These are phyloP conservation scores for Cantharellus anzutake DNA, from an alignment of 768 basidiomycete species.

Conservation along the genomic window DNA sequence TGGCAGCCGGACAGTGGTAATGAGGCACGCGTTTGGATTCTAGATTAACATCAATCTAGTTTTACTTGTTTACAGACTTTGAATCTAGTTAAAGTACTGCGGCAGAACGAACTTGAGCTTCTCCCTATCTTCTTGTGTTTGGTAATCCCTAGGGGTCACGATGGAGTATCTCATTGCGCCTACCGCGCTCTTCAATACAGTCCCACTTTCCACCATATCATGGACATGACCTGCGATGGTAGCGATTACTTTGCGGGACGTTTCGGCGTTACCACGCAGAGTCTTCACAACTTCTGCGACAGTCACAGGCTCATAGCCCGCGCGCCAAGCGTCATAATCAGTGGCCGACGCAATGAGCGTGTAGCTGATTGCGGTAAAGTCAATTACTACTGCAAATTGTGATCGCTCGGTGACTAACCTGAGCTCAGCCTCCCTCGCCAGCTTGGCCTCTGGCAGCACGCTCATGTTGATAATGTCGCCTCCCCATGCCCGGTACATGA, in stretches of 20 bases:
- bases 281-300: conserved; percentile 83
- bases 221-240: conserved; percentile 54
- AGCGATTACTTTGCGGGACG: conserved; percentile 56
- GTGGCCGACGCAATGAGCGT: conserved; percentile 80
- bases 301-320: conserved; percentile 63
- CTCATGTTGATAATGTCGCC: conserved; percentile 96
- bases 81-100: conserved; percentile 32
- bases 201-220: conserved; percentile 30
- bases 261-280: conserved; percentile 69
- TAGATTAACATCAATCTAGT: no score
- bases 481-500: conserved; percentile 87
- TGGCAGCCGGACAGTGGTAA: no score
- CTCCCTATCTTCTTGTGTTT: conserved; percentile 36
- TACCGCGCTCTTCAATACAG: conserved; percentile 44
- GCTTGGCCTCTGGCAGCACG: conserved; percentile 84
- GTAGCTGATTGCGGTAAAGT: conserved; percentile 33
- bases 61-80: no score
- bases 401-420: conserved; percentile 32
- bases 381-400: neutral
- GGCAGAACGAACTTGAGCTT: conserved; percentile 66
- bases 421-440: conserved; percentile 87
- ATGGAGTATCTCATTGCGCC: conserved; percentile 78
- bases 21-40: no score
- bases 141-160: conserved; percentile 40
- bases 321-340: conserved; percentile 93